These are phyloP conservation scores for Fraxinus nigra DNA, from an alignment of 305 asterid species.

Conservation along the genomic window DNA sequence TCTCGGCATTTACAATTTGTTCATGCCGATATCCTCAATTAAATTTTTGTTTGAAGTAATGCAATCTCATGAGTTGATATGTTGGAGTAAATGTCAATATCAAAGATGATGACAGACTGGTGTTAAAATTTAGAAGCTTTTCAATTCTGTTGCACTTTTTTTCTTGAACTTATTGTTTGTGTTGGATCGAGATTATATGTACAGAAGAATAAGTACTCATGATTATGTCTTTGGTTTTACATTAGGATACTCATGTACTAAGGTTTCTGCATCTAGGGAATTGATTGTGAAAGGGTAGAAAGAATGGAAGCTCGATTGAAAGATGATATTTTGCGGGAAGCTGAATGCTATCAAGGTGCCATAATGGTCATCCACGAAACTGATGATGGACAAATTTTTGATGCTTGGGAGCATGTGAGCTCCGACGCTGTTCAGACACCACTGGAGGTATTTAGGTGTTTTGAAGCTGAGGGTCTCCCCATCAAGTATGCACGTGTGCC, in stretches of 20 bases:
- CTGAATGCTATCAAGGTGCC: conserved; percentile 83
- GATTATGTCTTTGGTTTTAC: conserved; percentile 19
- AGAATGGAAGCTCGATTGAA: conserved; percentile 96
- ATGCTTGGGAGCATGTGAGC: conserved; percentile 91
- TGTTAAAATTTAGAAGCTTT: neutral
- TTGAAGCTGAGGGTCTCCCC: conserved; percentile 83
- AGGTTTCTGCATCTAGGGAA: conserved; percentile 59
- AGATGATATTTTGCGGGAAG: conserved; percentile 96
- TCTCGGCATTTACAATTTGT: conserved; percentile 13
- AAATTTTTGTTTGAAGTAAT: neutral
- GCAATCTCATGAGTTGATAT: neutral
- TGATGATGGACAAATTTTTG: conserved; percentile 82
- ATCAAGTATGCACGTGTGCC: conserved; percentile 97
- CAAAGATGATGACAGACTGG: neutral
- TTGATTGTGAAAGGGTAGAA: conserved; percentile 93
- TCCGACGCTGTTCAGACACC: conserved; percentile 84
- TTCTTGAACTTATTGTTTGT: neutral
- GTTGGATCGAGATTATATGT: conserved; percentile 6
- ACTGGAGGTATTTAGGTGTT: conserved; percentile 81
- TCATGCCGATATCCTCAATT: conserved; percentile 13
- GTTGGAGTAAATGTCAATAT: neutral
- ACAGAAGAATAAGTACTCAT: conserved; percentile 12
- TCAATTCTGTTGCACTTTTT: conserved; percentile 5
- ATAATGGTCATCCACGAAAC: conserved; percentile 97
- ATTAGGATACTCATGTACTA: conserved; percentile 34